Evolutionary conservation across 1,284 basidiomycete species (phyloP).

Genomic region (Spongispora temasekensis): DNA sequence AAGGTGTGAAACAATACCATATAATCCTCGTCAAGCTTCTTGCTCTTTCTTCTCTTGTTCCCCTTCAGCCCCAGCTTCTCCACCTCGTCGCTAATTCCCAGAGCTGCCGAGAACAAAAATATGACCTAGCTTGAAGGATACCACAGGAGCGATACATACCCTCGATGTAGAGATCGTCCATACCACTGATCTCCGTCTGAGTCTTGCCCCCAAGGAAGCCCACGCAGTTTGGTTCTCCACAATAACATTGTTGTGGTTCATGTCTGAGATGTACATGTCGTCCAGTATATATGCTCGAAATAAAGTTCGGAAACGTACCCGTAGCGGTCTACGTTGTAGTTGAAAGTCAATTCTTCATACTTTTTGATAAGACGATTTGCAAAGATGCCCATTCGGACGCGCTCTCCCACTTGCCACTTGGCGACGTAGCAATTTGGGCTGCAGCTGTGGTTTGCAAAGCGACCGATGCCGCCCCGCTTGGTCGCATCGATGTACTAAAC

Average conservation of each 20-base stretch:
- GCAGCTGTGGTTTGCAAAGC: conserved; percentile 98
- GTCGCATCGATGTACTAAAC: conserved; percentile 95
- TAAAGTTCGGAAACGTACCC: conserved; percentile 62
- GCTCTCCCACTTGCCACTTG: conserved; percentile 94
- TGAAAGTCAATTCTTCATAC: conserved; percentile 97
- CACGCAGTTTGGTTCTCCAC: conserved; percentile 95
- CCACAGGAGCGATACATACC: conserved; percentile 49
- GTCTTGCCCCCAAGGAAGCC: conserved; percentile 98
- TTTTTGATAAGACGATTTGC: conserved; percentile 81
- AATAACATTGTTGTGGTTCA: conserved; percentile 94
- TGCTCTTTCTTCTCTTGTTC: conserved; percentile 87
- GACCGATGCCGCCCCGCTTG: conserved; percentile 93
- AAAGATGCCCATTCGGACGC: conserved; percentile 98
- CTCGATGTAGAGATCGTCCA: conserved; percentile 95
- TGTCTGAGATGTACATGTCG: conserved; percentile 56
- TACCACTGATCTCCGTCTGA: conserved; percentile 92
- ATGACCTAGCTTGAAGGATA: neutral
- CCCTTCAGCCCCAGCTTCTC: conserved; percentile 83
- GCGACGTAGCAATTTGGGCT: conserved; percentile 99
- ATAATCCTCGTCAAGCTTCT: conserved; percentile 94
- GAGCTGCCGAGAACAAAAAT: conserved; percentile 54
- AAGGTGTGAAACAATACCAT: conserved; percentile 49
- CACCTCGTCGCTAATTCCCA: conserved; percentile 93
- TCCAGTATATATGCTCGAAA: neutral
- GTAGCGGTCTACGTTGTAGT: conserved; percentile 99